These are phyloP conservation scores for Ophioceras dolichostomum DNA, from an alignment of 2,329 filamentous ascomycete genomes.

Conservation along the genomic window DNA sequence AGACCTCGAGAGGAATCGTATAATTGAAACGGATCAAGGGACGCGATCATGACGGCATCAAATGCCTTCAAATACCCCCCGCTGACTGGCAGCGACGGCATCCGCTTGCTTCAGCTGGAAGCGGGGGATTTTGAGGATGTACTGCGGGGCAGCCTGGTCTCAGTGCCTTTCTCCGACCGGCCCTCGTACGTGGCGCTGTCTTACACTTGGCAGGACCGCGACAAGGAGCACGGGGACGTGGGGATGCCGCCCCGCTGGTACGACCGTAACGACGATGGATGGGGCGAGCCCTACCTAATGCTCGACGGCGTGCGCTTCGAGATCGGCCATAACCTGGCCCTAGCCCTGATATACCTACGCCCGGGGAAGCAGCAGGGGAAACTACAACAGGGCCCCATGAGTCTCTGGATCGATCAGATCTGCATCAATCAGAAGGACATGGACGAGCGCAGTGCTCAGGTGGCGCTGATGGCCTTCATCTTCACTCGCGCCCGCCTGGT, in stretches of 20 bases:
- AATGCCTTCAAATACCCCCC: not conserved
- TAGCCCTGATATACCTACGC: not conserved
- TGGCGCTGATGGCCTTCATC: not conserved
- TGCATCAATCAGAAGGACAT: slow-evolving; percentile 1
- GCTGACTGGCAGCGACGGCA: not conserved
- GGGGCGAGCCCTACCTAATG: not conserved
- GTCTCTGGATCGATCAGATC: not conserved
- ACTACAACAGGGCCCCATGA: too few relatives aligned
- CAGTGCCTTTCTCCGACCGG: not conserved
- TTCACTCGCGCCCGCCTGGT: slow-evolving; percentile 3
- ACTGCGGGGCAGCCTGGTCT: not conserved
- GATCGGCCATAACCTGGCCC: not conserved
- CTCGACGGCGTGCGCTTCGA: not conserved
- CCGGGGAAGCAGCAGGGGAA: not conserved
- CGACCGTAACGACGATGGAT: too few relatives aligned
- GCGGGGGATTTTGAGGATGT: not conserved
- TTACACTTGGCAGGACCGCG: slow-evolving; percentile 1
- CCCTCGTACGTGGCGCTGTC: not conserved
- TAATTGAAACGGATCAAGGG: too few relatives aligned
- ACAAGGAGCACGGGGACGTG: not conserved
- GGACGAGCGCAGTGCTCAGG: not conserved
- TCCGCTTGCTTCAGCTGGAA: not conserved
- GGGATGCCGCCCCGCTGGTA: not conserved
- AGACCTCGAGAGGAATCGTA: too few relatives aligned
- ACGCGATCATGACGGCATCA: too few relatives aligned